These are phyloP conservation scores for Globisporangium apiculatum DNA, from an alignment of 352 stramenopile genomes.

Conservation along the genomic window DNA sequence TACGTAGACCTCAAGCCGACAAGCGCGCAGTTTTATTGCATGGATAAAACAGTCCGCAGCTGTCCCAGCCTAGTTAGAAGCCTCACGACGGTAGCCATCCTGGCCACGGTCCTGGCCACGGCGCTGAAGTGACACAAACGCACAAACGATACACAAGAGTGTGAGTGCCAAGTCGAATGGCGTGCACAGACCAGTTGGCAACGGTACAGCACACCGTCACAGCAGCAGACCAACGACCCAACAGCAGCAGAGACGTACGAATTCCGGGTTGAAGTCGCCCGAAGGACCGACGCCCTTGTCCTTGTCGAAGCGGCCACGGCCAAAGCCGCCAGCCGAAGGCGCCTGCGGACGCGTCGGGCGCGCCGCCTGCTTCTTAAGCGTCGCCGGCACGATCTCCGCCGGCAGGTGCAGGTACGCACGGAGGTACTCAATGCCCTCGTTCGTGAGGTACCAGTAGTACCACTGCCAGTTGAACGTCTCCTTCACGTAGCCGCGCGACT, in stretches of 20 bases:
- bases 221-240: neutral
- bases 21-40: conserved; percentile 71
- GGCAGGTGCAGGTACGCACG: conserved; percentile 97
- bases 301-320: conserved; percentile 85
- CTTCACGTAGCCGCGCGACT: conserved; percentile 95
- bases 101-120: conserved; percentile 41
- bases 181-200: no score
- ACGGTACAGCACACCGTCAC: no score
- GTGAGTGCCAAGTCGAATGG: no score
- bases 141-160: neutral
- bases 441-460: conserved; percentile 99
- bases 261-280: conserved; percentile 87
- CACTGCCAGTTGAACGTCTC: conserved; percentile 99
- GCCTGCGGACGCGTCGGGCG: conserved; percentile 75
- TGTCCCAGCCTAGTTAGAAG: conserved; percentile 62
- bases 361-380: conserved; percentile 95
- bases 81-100: conserved; percentile 85
- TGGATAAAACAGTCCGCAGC: conserved; percentile 42
- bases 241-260: conserved; percentile 40
- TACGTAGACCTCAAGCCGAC: conserved; percentile 34
- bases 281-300: conserved; percentile 85
- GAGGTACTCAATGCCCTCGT: conserved; percentile 99
- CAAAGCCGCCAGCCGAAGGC: conserved; percentile 65
- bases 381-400: conserved; percentile 97
- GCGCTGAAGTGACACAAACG: conserved; percentile 1